These are phyloP conservation scores for Pythium aristosporum DNA, from an alignment of 352 stramenopile species.

Conservation along the genomic window DNA sequence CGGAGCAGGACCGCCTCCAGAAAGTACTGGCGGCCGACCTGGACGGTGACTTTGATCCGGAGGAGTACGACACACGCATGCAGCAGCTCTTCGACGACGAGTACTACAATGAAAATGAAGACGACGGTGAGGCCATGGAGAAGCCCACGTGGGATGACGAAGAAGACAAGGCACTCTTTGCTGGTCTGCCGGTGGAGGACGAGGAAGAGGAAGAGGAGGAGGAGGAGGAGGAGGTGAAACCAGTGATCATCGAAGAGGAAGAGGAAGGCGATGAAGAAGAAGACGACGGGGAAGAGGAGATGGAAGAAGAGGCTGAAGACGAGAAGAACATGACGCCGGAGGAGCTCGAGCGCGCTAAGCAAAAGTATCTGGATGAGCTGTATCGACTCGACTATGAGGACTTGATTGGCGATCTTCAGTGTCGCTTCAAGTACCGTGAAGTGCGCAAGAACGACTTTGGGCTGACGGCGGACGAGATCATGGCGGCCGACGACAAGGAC, in stretches of 20 bases:
- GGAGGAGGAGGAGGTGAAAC: slow-evolving; percentile 23
- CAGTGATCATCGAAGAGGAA: slow-evolving; percentile 21
- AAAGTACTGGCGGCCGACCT: slow-evolving; percentile 58
- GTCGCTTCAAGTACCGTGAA: slow-evolving; percentile 97
- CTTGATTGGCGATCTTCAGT: slow-evolving; percentile 96
- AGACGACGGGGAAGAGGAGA: slow-evolving; percentile 33
- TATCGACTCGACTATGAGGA: slow-evolving; percentile 99
- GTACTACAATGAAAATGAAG: slow-evolving; percentile 93
- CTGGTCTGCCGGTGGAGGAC: slow-evolving; percentile 54
- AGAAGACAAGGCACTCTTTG: slow-evolving; percentile 85
- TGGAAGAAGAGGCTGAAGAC: slow-evolving; percentile 44
- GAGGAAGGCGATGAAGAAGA: slow-evolving; percentile 29
- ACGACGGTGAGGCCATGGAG: slow-evolving; percentile 61
- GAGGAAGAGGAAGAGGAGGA: slow-evolving; percentile 58
- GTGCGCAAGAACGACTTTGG: slow-evolving; percentile 97
- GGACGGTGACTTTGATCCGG: slow-evolving; percentile 96
- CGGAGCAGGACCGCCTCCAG: slow-evolving; percentile 52
- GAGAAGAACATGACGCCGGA: slow-evolving; percentile 50
- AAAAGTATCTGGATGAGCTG: slow-evolving; percentile 95
- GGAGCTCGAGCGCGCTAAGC: slow-evolving; percentile 79
- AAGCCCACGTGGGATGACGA: slow-evolving; percentile 83
- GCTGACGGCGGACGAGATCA: slow-evolving; percentile 96
- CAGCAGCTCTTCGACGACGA: slow-evolving; percentile 96
- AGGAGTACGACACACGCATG: slow-evolving; percentile 97
- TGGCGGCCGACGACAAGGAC: slow-evolving; percentile 95